phyloP scores from a whole-genome alignment of 169 alveolate species.

The Plasmodium knowlesi region DNA sequence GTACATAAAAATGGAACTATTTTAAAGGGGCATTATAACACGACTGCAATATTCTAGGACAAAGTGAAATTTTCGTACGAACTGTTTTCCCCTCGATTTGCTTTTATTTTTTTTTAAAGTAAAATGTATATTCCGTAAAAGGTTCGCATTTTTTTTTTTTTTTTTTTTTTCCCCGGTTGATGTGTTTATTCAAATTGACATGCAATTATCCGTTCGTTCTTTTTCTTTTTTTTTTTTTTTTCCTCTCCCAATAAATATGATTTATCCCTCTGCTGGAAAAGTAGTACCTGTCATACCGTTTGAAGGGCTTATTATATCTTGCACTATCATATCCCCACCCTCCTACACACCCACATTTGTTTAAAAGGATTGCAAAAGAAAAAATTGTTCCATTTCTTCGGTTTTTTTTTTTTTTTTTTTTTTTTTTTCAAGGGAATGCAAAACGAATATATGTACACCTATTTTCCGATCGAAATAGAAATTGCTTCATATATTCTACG shows the following conservation, averaged over 20 bases:
- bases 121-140: background rate
- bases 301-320: background rate
- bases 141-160: background rate
- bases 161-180: background rate
- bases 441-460: background rate
- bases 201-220: background rate
- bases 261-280: background rate
- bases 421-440: background rate
- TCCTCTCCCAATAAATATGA: background rate
- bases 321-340: background rate
- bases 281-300: background rate
- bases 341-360: background rate
- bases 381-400: background rate
- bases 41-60: background rate
- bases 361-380: background rate
- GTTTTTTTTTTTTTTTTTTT: background rate
- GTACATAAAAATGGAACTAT: background rate
- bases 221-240: background rate
- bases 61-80: background rate
- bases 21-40: background rate
- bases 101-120: background rate
- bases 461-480: background rate
- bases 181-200: constrained; percentile 1
- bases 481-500: background rate
- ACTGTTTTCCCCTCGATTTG: background rate